Percentiles rank a stretch among this genome's conserved stretches.
phyloP scores from a whole-genome alignment of 2,329 filamentous ascomycete genomes.

The Talaromyces sp. region DNA sequence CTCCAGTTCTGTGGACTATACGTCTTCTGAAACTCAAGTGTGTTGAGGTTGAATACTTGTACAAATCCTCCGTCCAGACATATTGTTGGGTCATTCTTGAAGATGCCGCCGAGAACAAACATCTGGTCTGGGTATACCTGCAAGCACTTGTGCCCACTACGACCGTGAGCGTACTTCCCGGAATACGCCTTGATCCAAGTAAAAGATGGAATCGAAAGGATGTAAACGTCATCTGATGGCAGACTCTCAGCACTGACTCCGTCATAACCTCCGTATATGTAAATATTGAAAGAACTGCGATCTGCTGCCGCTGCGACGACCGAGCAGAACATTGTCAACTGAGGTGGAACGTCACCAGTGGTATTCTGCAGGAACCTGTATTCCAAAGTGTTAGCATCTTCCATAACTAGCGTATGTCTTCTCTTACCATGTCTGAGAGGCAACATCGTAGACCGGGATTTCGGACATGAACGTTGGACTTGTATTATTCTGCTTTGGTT shows the following conservation, averaged over 20 bases:
- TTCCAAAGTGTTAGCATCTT: neutral
- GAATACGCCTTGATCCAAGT: constrained; percentile 25
- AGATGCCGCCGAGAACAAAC: constrained; percentile 34
- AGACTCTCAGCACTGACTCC: constrained; percentile 13
- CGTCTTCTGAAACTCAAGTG: constrained; percentile 24
- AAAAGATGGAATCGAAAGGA: constrained; percentile 32
- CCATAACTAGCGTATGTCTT: neutral
- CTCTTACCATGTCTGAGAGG: constrained; percentile 20
- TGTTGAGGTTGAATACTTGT: constrained; percentile 43
- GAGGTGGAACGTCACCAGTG: constrained; percentile 31
- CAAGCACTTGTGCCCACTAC: constrained; percentile 29
- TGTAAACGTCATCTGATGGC: constrained; percentile 30
- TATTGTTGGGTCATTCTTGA: constrained; percentile 7
- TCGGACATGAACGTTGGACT: constrained; percentile 34
- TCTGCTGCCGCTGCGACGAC: constrained; percentile 36
- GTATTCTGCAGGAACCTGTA: constrained; percentile 40
- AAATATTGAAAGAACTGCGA: constrained; percentile 31
- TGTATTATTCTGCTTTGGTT: constrained; percentile 13
- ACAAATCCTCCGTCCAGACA: constrained; percentile 54
- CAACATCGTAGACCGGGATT: constrained; percentile 36
- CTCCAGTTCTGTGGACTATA: constrained; percentile 28
- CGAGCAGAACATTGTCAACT: constrained; percentile 37
- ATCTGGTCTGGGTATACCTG: constrained; percentile 47
- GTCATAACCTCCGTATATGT: constrained; percentile 33
- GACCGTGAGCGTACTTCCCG: constrained; percentile 18